phyloP scores from a whole-genome alignment of 176 grass and related monocot species.

The Oropetium thomaeum region DNA sequence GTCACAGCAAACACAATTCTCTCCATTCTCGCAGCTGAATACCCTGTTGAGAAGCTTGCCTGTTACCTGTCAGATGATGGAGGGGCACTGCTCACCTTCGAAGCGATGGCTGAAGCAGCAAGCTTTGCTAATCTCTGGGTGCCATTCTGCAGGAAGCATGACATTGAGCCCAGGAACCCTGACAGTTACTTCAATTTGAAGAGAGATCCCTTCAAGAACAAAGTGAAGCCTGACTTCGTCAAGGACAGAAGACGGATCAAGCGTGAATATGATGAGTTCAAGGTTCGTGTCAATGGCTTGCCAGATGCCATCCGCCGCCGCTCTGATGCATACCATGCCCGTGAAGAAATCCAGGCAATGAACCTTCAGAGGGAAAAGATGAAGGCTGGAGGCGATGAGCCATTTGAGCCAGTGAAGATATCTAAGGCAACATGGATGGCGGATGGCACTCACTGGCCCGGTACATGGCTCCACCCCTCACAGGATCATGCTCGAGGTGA shows the following conservation, averaged over 20 bases:
- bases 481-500: conserved; percentile 73
- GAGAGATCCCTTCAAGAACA: conserved; percentile 92
- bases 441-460: conserved; percentile 94
- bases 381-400: conserved; percentile 69
- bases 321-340: conserved; percentile 92
- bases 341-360: conserved; percentile 96
- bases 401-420: conserved; percentile 82
- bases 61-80: conserved; percentile 95
- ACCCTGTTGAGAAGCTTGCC: conserved; percentile 93
- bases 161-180: conserved; percentile 91
- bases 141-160: conserved; percentile 96
- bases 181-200: conserved; percentile 92
- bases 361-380: conserved; percentile 79
- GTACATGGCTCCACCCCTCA: conserved; percentile 79
- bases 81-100: conserved; percentile 90
- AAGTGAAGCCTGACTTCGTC: conserved; percentile 86
- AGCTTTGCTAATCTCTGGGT: conserved; percentile 92
- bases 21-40: conserved; percentile 83
- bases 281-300: conserved; percentile 86
- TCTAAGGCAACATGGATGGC: conserved; percentile 98
- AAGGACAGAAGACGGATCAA: conserved; percentile 90
- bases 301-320: conserved; percentile 88
- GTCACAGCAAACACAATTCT: conserved; percentile 97
- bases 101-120: conserved; percentile 97
- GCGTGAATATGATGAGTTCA: conserved; percentile 96